Evolutionary conservation across 176 grass and related monocot genomes (phyloP).

Genomic region (Coix lacrymajobi): DNA sequence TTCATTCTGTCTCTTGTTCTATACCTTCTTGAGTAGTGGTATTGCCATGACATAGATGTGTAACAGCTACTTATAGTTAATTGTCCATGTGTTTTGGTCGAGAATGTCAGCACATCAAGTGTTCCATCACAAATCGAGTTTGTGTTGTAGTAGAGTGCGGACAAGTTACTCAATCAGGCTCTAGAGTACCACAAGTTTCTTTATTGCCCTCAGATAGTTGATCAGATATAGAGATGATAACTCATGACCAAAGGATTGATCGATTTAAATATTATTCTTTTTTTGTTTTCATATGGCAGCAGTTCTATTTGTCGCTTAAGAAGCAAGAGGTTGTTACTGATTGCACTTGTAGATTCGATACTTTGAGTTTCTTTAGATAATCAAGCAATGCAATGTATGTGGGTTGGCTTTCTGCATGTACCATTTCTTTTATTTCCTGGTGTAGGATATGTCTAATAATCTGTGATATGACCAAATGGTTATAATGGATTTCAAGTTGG

Average conservation of each 20-base stretch:
- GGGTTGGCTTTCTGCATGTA: neutral
- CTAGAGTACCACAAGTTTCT: conserved; percentile 11
- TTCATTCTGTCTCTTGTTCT: neutral
- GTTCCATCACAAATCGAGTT: neutral
- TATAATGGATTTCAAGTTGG: neutral
- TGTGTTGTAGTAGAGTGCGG: neutral
- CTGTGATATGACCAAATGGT: neutral
- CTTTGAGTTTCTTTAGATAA: neutral
- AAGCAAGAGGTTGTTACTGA: neutral
- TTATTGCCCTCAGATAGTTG: neutral
- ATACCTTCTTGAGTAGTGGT: neutral
- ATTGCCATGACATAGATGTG: neutral
- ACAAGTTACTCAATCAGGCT: neutral
- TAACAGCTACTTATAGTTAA: neutral
- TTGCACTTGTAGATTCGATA: neutral
- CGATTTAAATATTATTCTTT: neutral
- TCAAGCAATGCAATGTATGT: neutral
- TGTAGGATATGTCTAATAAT: neutral
- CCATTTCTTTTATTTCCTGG: neutral
- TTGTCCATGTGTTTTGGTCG: neutral
- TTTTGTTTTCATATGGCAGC: neutral
- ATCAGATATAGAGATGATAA: neutral
- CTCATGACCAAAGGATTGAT: neutral
- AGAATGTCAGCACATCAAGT: neutral
- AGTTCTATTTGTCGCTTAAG: neutral